These are phyloP conservation scores for Claviceps citrina DNA, from an alignment of 2,329 filamentous ascomycete species.

Conservation along the genomic window DNA sequence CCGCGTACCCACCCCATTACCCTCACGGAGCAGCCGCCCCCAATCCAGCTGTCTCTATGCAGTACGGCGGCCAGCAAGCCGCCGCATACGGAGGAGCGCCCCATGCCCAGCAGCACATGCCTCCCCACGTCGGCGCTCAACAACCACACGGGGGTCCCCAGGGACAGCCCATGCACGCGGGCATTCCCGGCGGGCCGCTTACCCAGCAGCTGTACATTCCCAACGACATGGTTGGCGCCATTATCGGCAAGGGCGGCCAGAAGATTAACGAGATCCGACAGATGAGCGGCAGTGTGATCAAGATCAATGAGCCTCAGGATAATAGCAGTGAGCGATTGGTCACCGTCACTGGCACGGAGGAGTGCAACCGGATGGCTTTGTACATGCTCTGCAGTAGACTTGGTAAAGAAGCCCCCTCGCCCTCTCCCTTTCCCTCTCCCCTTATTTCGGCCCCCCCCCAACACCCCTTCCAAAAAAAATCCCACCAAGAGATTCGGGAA, in stretches of 20 bases:
- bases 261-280: constrained; percentile 99
- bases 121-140: constrained; percentile 41
- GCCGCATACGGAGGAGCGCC: constrained; percentile 68
- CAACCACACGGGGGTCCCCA: constrained; percentile 49
- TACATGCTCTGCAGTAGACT: constrained; percentile 98
- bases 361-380: constrained; percentile 98
- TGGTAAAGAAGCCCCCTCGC: constrained; percentile 37
- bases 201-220: constrained; percentile 99
- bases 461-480: too few species aligned
- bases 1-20: constrained; percentile 57
- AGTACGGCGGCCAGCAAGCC: constrained; percentile 61
- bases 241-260: constrained; percentile 93
- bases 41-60: constrained; percentile 50
- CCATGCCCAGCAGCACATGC: constrained; percentile 55
- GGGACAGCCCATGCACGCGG: constrained; percentile 58
- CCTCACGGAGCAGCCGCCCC: constrained; percentile 47
- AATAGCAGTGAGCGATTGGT: constrained; percentile 97
- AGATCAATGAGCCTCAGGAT: constrained; percentile 98
- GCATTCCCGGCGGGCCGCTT: constrained; percentile 46
- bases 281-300: constrained; percentile 93
- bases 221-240: constrained; percentile 98
- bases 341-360: constrained; percentile 91
- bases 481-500: too few species aligned
- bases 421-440: background rate
- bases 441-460: too few species aligned